Base-by-base conservation (phyloP, 2,329 filamentous ascomycete species). In the Botrytis byssoidea region DNA sequence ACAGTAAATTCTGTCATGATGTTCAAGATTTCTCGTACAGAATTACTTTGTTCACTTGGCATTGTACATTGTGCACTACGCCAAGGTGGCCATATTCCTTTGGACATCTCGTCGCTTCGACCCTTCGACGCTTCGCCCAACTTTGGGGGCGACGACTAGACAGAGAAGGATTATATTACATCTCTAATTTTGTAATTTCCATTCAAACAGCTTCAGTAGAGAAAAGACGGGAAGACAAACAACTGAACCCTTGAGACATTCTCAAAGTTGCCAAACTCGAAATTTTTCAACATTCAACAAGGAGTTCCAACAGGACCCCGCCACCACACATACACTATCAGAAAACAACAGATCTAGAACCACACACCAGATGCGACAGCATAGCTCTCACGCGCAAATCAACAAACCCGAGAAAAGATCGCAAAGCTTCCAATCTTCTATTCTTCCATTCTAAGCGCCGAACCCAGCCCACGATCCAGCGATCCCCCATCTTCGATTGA, bases 191-290 rank as follows among this genome's bases (percentile, higher is more conserved):
- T 8, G 14, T 14, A 18, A 29, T 18, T 2, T 29, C 9, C 3
- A 29, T 9, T 9, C n/a, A 29, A 57, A 9, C 6, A 57, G 1
- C n/a, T 4, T 32, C 51, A 18, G 18, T 18, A 57, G 51, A 57
- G 51, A 7, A 9, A 57, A 57, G 18, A 32, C 0, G 8, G 51
- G 51, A 29, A 9, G n/a, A 32, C 8, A 57, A 18, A 29, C n/a
- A 29, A 3, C 14, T 14, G 5, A 9, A 16, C 0, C 25, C 0
- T 12, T 18, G 7, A 51, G 4, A 29, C 29, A 1, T 29, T 29
- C 25, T 3, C n/a, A 3, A 14, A 18, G n/a, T 29, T 57, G 7
- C n/a, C 9, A 29, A 57, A 6, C 14, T 14, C 51, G 16, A 16
- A 6, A 18, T 1, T 4, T 29, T 57, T 32, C 14, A n/a, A 29